These are phyloP conservation scores for Kalaharituber pfeilii DNA, from an alignment of 2,329 filamentous ascomycete genomes.

Conservation along the genomic window DNA sequence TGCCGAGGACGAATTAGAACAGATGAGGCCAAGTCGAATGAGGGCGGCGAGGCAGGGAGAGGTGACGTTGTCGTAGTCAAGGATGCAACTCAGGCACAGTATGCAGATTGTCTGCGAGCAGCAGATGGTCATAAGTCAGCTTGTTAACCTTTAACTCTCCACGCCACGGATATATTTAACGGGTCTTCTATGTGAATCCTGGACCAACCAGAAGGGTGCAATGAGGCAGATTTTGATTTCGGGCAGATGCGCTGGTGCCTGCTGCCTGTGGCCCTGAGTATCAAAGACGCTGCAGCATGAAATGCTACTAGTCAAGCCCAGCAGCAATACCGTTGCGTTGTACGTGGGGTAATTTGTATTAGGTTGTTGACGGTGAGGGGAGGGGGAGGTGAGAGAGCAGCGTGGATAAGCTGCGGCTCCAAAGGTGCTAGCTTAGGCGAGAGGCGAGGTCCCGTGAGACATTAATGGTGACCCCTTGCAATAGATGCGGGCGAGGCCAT, in stretches of 20 bases:
- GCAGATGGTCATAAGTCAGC: not conserved
- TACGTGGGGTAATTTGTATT: not conserved
- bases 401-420: not conserved
- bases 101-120: not conserved
- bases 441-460: not conserved
- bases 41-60: not conserved
- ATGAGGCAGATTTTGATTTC: too few species aligned
- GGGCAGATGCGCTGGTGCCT: not conserved
- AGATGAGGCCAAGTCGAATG: too few species aligned
- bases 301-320: too few species aligned
- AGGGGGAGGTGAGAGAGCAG: not conserved
- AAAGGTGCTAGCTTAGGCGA: not conserved
- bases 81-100: not conserved
- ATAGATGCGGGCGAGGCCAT: not conserved
- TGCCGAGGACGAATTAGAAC: too few species aligned
- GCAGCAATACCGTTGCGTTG: too few species aligned
- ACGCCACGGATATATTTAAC: too few species aligned
- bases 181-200: too few species aligned
- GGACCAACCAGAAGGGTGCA: not conserved
- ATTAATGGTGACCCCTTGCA: not conserved
- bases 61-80: not conserved
- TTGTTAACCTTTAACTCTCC: too few species aligned
- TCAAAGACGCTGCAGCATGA: not conserved
- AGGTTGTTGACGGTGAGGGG: not conserved
- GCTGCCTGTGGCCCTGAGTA: not conserved